Evolutionary conservation across 805 yeast genomes (phyloP).

Genomic region (Debaryomyces prosopidis): DNA sequence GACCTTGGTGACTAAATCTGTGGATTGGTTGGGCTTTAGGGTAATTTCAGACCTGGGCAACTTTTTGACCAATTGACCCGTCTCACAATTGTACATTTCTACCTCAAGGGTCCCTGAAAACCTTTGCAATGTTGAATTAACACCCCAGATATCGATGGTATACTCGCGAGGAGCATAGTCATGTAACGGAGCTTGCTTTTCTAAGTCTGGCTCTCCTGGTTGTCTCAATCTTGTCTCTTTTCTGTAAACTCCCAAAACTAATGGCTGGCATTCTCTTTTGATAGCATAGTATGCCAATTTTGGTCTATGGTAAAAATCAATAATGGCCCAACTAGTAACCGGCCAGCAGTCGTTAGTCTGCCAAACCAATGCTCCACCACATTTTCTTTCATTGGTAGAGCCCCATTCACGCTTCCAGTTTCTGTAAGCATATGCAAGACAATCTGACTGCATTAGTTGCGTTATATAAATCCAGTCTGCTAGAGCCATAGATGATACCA

Average conservation of each 20-base stretch:
- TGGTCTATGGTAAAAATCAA: constrained; percentile 42
- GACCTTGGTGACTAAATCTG: constrained; percentile 19
- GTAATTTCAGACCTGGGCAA: constrained; percentile 11
- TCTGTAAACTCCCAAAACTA: constrained; percentile 37
- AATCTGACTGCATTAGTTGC: constrained; percentile 53
- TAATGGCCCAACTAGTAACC: constrained; percentile 50
- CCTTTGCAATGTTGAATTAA: constrained; percentile 25
- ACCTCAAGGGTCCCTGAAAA: constrained; percentile 22
- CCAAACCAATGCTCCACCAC: constrained; percentile 54
- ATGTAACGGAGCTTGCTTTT: constrained; percentile 16
- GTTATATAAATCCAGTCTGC: constrained; percentile 51
- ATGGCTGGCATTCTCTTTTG: constrained; percentile 40
- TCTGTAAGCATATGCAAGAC: constrained; percentile 46
- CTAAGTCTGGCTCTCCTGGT: constrained; percentile 1
- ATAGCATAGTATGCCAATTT: constrained; percentile 50
- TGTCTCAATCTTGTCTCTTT: constrained; percentile 3
- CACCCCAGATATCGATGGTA: constrained; percentile 43
- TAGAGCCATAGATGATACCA: constrained; percentile 32
- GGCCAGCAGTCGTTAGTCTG: constrained; percentile 59
- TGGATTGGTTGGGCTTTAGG: constrained; percentile 27
- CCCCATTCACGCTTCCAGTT: constrained; percentile 51
- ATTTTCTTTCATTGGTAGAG: constrained; percentile 29
- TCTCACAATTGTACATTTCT: constrained; percentile 27
- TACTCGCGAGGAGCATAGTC: constrained; percentile 25
- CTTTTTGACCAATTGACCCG: constrained; percentile 27